These are phyloP conservation scores for Acanthamoeba divionensis DNA, from an alignment of 208 protist species.

Conservation along the genomic window DNA sequence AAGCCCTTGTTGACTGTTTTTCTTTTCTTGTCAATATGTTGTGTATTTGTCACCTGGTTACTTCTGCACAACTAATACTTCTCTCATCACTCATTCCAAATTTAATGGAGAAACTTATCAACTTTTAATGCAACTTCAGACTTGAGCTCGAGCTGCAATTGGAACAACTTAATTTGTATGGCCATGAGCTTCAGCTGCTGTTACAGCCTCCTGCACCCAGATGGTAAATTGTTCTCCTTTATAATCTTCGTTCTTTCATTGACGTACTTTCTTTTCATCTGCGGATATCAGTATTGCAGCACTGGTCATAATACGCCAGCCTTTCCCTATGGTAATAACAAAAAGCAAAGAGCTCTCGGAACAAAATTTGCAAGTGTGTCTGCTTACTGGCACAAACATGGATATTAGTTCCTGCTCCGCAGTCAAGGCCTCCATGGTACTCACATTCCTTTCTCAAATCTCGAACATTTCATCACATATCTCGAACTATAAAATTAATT, in stretches of 20 bases:
- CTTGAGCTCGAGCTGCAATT: slow-evolving; percentile 44
- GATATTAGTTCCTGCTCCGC: neutral
- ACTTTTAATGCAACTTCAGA: too few species aligned
- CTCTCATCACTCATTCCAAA: too few species aligned
- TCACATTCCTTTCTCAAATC: neutral
- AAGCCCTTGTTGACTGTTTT: too few species aligned
- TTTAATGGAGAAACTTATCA: too few species aligned
- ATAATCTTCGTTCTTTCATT: neutral
- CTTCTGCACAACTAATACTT: too few species aligned
- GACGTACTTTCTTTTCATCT: neutral
- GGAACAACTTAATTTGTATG: slow-evolving; percentile 12
- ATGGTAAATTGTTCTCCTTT: neutral
- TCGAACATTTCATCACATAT: neutral
- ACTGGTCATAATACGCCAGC: slow-evolving; percentile 13
- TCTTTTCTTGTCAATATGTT: too few species aligned
- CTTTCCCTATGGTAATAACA: slow-evolving; percentile 42
- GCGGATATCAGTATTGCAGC: neutral
- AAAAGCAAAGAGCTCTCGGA: slow-evolving; percentile 45
- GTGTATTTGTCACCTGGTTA: too few species aligned
- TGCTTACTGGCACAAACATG: neutral
- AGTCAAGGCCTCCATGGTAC: slow-evolving; percentile 20
- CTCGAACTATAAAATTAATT: neutral
- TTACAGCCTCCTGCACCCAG: slow-evolving; percentile 27
- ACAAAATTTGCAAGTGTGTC: slow-evolving; percentile 32
- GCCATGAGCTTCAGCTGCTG: slow-evolving; percentile 1